A percentile compares a stretch with the other conserved stretches of the same genome.
These are phyloP conservation scores for Metschnikowia koreensis DNA, from an alignment of 805 yeast genomes.

Conservation along the genomic window DNA sequence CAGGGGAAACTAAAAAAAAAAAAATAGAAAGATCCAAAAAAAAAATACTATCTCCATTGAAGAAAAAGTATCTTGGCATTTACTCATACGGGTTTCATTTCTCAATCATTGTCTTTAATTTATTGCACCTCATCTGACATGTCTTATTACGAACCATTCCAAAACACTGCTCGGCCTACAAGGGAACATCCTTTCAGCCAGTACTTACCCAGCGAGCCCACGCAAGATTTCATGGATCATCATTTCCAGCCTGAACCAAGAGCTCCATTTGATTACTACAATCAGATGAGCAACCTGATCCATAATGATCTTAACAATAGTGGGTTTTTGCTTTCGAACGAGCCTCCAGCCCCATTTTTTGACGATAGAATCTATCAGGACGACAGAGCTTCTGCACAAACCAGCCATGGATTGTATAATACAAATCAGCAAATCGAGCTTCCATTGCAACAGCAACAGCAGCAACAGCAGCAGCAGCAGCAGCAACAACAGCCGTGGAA, in stretches of 20 bases:
- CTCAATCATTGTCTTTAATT: neutral
- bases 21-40: neutral
- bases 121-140: constrained; percentile 16
- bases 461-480: neutral
- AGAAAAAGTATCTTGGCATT: neutral
- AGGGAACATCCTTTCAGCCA: constrained; percentile 31
- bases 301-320: neutral
- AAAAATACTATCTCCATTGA: neutral
- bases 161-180: constrained; percentile 34
- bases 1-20: too few species aligned
- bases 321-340: constrained; percentile 1
- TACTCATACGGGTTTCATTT: constrained; percentile 4
- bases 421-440: neutral
- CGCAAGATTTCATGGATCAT: constrained; percentile 5
- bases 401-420: neutral
- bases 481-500: constrained; percentile 8
- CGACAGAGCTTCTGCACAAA: constrained; percentile 1
- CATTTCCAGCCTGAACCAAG: constrained; percentile 1
- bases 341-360: neutral
- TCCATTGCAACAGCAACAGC: neutral
- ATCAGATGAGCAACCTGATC: neutral
- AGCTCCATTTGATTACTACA: constrained; percentile 3
- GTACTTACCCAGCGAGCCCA: constrained; percentile 18
- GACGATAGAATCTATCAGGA: constrained; percentile 2
- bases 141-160: constrained; percentile 45